phyloP scores from a whole-genome alignment of 2,329 filamentous ascomycete genomes.

The Nemania serpens region DNA sequence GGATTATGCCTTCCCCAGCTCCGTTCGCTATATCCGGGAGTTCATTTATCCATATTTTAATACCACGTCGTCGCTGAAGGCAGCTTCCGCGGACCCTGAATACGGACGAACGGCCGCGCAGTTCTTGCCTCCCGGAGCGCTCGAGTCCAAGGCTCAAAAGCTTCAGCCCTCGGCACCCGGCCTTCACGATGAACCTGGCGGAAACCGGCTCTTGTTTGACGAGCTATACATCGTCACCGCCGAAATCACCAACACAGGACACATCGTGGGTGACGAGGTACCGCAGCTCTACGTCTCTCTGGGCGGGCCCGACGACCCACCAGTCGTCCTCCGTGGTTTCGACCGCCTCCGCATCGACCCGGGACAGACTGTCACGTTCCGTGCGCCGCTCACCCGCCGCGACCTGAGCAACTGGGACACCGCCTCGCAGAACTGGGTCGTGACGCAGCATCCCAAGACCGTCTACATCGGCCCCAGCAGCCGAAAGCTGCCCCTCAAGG shows the following conservation, averaged over 20 bases:
- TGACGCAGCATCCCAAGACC: constrained; percentile 56
- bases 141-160: constrained; percentile 61
- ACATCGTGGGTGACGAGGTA: constrained; percentile 68
- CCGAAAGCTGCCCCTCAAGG: constrained; percentile 54
- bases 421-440: constrained; percentile 79
- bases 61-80: constrained; percentile 58
- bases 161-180: constrained; percentile 50
- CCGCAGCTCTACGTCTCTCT: constrained; percentile 80
- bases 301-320: constrained; percentile 74
- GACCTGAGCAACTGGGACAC: constrained; percentile 90
- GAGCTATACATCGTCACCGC: constrained; percentile 69
- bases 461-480: constrained; percentile 61
- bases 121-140: constrained; percentile 64
- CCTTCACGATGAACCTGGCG: constrained; percentile 59
- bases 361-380: constrained; percentile 70
- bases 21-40: constrained; percentile 55
- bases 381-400: constrained; percentile 71
- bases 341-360: constrained; percentile 74
- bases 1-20: constrained; percentile 70
- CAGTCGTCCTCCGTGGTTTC: constrained; percentile 75
- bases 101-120: constrained; percentile 63
- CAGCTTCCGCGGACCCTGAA: constrained; percentile 60
- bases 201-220: constrained; percentile 70
- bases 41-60: constrained; percentile 77
- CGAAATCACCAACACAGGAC: constrained; percentile 73